These are phyloP conservation scores for Melocanna baccifera DNA, from an alignment of 176 grass and related monocot genomes.

Conservation along the genomic window DNA sequence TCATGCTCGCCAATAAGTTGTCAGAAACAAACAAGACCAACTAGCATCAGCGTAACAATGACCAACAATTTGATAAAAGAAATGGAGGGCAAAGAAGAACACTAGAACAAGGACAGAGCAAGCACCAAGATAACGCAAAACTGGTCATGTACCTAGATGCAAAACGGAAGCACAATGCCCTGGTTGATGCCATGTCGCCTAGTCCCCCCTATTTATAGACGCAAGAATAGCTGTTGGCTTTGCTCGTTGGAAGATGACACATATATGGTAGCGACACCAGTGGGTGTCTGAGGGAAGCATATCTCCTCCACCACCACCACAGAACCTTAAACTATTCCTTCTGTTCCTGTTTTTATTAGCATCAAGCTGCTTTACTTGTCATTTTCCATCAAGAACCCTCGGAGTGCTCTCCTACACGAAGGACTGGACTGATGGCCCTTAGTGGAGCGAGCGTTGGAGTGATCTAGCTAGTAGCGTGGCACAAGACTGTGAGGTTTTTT, in stretches of 20 bases:
- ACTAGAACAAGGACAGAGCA: background rate
- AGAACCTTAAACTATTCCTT: slow-evolving; percentile 13
- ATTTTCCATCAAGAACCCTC: slow-evolving; percentile 8
- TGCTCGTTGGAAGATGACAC: slow-evolving; percentile 43
- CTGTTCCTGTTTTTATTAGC: background rate
- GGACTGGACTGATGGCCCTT: background rate
- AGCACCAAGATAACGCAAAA: background rate
- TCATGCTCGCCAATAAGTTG: background rate
- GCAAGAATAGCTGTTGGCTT: background rate
- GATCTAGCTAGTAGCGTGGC: background rate
- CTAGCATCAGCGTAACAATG: background rate
- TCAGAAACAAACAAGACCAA: background rate
- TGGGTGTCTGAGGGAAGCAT: background rate
- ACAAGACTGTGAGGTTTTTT: background rate
- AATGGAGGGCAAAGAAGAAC: background rate
- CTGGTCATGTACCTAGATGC: slow-evolving; percentile 9
- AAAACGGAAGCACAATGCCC: slow-evolving; percentile 5
- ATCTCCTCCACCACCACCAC: slow-evolving; percentile 15
- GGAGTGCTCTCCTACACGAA: slow-evolving; percentile 28
- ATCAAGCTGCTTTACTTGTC: background rate
- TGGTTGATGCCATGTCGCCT: slow-evolving; percentile 1
- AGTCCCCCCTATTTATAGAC: slow-evolving; percentile 38
- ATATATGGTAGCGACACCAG: slow-evolving; percentile 5
- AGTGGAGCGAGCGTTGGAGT: background rate
- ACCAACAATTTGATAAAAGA: background rate